phyloP scores from a whole-genome alignment of 2,329 filamentous ascomycete species.

The Botrytis paeoniae region DNA sequence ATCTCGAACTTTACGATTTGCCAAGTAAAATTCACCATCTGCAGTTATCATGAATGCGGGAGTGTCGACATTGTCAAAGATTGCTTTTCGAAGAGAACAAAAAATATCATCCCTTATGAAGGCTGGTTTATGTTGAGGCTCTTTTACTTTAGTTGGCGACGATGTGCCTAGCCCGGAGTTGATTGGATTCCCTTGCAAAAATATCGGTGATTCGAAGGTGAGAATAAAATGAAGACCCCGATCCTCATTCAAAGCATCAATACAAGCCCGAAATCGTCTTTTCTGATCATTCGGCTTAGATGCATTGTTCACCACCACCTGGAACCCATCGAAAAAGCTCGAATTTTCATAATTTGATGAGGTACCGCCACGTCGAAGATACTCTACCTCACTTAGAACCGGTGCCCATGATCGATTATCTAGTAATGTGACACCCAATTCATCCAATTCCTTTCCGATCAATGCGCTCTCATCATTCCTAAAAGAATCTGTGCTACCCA shows the following conservation, averaged over 20 bases:
- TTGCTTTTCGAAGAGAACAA: slow-evolving; percentile 23
- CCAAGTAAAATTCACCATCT: slow-evolving; percentile 27
- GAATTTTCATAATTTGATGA: neutral
- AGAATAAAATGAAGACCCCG: slow-evolving; percentile 23
- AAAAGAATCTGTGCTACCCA: slow-evolving; percentile 20
- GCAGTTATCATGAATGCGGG: slow-evolving; percentile 26
- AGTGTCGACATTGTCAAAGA: slow-evolving; percentile 28
- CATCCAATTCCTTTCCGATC: slow-evolving; percentile 16
- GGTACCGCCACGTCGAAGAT: neutral
- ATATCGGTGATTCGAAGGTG: slow-evolving; percentile 21
- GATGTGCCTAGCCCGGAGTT: neutral
- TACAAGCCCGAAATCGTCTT: slow-evolving; percentile 21
- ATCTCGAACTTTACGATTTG: slow-evolving; percentile 25
- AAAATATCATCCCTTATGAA: slow-evolving; percentile 4
- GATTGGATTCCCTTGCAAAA: neutral
- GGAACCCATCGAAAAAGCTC: slow-evolving; percentile 9
- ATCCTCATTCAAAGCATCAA: slow-evolving; percentile 20
- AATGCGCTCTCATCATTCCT: slow-evolving; percentile 10
- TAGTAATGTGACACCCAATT: slow-evolving; percentile 24
- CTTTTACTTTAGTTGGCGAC: neutral
- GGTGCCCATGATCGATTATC: slow-evolving; percentile 22
- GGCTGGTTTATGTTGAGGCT: neutral
- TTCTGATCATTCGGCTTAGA: slow-evolving; percentile 2
- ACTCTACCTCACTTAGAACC: slow-evolving; percentile 21
- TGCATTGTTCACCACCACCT: slow-evolving; percentile 19